phyloP scores from a whole-genome alignment of 108 stramenopile species.

The Skeletonema costatum region DNA sequence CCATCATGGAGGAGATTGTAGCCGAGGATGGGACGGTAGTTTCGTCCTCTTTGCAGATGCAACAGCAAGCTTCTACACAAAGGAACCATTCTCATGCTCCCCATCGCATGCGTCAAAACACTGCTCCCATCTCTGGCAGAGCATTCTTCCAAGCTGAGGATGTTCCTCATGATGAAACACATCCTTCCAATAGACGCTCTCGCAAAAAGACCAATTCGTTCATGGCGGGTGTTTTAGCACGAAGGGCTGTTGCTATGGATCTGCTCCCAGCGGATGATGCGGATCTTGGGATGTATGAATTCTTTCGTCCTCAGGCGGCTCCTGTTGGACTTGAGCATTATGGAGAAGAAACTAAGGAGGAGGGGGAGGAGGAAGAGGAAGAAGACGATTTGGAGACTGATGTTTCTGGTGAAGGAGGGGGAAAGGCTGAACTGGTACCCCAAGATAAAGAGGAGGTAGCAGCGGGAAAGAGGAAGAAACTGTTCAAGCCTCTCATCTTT shows the following conservation, averaged over 20 bases:
- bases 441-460: neutral
- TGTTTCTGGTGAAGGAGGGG: neutral
- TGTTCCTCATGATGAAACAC: neutral
- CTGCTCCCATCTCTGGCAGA: conserved; percentile 11
- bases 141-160: conserved; percentile 7
- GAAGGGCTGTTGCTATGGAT: conserved; percentile 55
- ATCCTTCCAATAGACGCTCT: neutral
- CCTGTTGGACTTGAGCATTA: conserved; percentile 11
- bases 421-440: neutral
- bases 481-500: conserved; percentile 56
- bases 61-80: neutral
- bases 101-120: conserved; percentile 15
- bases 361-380: conserved; percentile 15
- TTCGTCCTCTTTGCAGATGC: neutral
- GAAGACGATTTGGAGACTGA: conserved; percentile 1
- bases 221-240: conserved; percentile 37
- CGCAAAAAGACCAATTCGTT: conserved; percentile 35
- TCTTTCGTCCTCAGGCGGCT: conserved; percentile 16
- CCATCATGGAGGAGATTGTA: neutral
- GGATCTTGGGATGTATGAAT: conserved; percentile 13
- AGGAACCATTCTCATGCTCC: neutral
- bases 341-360: conserved; percentile 38
- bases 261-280: conserved; percentile 51
- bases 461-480: conserved; percentile 10
- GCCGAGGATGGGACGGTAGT: conserved; percentile 9